Conservation (phyloP, 2,329 filamentous ascomycete genomes). For the Pseudonectria buxi region DNA sequence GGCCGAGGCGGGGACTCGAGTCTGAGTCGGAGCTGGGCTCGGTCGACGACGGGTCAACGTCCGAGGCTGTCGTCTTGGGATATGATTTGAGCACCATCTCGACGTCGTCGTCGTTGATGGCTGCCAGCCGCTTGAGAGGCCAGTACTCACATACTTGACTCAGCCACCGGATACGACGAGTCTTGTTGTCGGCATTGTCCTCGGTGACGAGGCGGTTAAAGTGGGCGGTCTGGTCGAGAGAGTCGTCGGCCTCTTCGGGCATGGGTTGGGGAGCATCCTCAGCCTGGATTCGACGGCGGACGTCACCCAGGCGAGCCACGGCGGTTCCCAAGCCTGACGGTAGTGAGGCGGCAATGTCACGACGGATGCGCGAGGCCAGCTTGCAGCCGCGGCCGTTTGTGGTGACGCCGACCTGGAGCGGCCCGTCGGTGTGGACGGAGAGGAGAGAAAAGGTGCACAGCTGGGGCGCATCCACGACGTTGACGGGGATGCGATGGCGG, state of each 20-base stretch:
- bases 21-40: conserved; percentile 13
- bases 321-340: conserved; percentile 69
- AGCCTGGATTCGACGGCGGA: conserved; percentile 65
- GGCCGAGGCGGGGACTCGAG: conserved; percentile 41
- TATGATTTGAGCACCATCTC: conserved; percentile 71
- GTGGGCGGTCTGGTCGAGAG: conserved; percentile 65
- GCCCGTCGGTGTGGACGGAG: conserved; percentile 82
- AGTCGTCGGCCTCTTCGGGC: conserved; percentile 43
- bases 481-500: conserved; percentile 79
- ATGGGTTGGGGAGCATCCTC: conserved; percentile 48
- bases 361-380: conserved; percentile 77
- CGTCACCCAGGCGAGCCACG: conserved; percentile 68
- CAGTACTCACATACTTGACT: conserved; percentile 98
- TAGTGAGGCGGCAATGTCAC: conserved; percentile 77
- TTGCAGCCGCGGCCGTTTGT: conserved; percentile 95
- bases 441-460: conserved; percentile 88
- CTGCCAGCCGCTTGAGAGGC: conserved; percentile 76
- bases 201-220: conserved; percentile 81
- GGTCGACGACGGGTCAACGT: conserved; percentile 16
- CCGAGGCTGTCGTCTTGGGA: conserved; percentile 25
- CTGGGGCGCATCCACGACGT: conserved; percentile 79
- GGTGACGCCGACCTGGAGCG: conserved; percentile 89
- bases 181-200: conserved; percentile 58
- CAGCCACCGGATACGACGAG: conserved; percentile 83
- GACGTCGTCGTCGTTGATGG: conserved; percentile 74